Base-by-base conservation (phyloP, 2,329 filamentous ascomycete species). In the Verticillium albo-atrum region DNA sequence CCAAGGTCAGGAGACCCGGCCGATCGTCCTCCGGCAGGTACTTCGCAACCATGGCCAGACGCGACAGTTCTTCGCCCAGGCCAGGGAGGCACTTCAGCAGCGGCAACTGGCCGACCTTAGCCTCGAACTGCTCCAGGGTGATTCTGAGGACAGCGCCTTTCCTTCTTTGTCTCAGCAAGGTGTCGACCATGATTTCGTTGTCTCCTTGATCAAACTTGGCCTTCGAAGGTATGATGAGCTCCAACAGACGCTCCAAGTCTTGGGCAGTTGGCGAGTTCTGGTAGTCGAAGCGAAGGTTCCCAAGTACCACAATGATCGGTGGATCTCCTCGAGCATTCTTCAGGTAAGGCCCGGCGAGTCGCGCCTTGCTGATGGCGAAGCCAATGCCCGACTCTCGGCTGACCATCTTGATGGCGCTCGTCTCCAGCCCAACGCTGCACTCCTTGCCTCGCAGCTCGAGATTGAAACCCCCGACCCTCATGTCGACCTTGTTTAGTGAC, bases 11-110 rank as follows among this genome's bases (percentile, higher is more conserved):
- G 23, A 98, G 79, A 0, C 95, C 95, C 2, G 95, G 95, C 2
- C 93, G 85, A 67, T 99, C 94, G 72, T 99, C 95, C 66, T 99
- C 94, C 0, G 95, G 94, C 2, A 99, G 81, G 71, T 98, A 98
- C 70, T 97, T 98, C 6, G 94, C 85, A 27, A 99, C 92, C 0
- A 88, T 93, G 0, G 92, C 91, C 5, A 99, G 79, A 65, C 90
- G 91, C 6, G 89, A 82, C 55, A 98, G 72, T 68, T 99, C 95
- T 63, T 90, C 88, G 1, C 84, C 88, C 9, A 99, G 81, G 12
- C 82, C 82, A 7, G 88, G 84, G 15, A 99, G 78, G 50, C 85
- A 83, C 10, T 84, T 79, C 17, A 97, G 76, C 64, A 89, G 85
- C 12, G 84, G 78, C 42, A 91, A 74, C 62, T 87, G 85, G 7